phyloP scores from a whole-genome alignment of 495 filamentous ascomycete species.

The Penicillium salamii region DNA sequence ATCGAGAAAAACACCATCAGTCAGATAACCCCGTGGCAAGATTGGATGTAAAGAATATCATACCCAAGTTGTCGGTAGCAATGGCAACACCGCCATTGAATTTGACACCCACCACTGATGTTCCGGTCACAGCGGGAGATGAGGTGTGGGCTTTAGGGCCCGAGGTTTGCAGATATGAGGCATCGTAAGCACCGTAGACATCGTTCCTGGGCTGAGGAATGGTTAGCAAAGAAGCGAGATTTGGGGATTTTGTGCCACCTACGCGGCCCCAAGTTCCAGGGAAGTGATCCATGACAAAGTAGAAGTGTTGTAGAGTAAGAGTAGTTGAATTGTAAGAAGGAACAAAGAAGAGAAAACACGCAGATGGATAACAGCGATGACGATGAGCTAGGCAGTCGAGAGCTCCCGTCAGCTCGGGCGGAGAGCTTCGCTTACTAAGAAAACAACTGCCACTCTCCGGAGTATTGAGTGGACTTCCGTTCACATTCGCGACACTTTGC shows the following conservation, averaged over 20 bases:
- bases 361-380: slow-evolving; percentile 22
- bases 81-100: slow-evolving; percentile 95
- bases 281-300: slow-evolving; percentile 78
- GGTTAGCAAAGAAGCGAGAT: slow-evolving; percentile 27
- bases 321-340: background rate
- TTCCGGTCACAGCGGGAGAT: slow-evolving; percentile 89
- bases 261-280: slow-evolving; percentile 97
- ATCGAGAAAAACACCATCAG: background rate
- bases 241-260: slow-evolving; percentile 41
- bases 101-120: slow-evolving; percentile 89
- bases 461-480: no score
- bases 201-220: slow-evolving; percentile 80
- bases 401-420: slow-evolving; percentile 22
- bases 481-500: no score
- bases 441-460: no score
- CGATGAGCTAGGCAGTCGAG: slow-evolving; percentile 39
- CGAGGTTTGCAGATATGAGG: slow-evolving; percentile 70
- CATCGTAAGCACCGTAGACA: slow-evolving; percentile 89
- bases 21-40: background rate
- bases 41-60: slow-evolving; percentile 2
- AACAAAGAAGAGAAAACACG: slow-evolving; percentile 8
- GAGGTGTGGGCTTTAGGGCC: slow-evolving; percentile 83
- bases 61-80: slow-evolving; percentile 94
- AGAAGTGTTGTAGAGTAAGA: background rate
- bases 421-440: slow-evolving; percentile 35